Evolutionary conservation across 768 basidiomycete genomes (phyloP).

Genomic region (Roridomyces roridus): DNA sequence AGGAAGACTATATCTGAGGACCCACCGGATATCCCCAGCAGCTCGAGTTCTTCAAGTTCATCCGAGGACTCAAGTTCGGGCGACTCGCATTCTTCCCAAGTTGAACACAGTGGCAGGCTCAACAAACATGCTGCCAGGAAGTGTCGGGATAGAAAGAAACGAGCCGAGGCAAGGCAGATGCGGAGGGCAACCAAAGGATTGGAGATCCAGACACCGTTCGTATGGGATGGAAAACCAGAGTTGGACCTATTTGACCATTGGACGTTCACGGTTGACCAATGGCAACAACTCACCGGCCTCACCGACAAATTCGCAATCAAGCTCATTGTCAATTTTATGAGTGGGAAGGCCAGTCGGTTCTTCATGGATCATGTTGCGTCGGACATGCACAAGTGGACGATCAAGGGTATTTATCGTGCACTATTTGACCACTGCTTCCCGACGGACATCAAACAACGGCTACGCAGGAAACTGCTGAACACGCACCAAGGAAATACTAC

Average conservation of each 20-base stretch:
- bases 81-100: no score
- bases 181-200: slow-evolving; percentile 6
- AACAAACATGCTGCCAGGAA: background rate
- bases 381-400: slow-evolving; percentile 16
- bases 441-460: slow-evolving; percentile 6
- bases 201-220: slow-evolving; percentile 19
- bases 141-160: no score
- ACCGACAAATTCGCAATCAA: slow-evolving; percentile 15
- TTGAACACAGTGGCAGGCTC: background rate
- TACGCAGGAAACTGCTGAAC: slow-evolving; percentile 8
- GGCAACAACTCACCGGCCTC: slow-evolving; percentile 19
- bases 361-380: slow-evolving; percentile 29
- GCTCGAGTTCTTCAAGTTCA: no score
- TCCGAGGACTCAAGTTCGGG: background rate
- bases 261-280: slow-evolving; percentile 18
- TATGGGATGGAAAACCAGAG: slow-evolving; percentile 24
- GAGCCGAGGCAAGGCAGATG: background rate
- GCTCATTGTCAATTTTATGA: slow-evolving; percentile 26
- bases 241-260: slow-evolving; percentile 26
- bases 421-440: slow-evolving; percentile 21
- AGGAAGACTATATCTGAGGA: background rate
- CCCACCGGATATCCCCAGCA: no score
- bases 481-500: slow-evolving; percentile 13
- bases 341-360: slow-evolving; percentile 28
- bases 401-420: slow-evolving; percentile 15